Evolutionary conservation across 208 protist species (phyloP), one percentile per base, ranked within the genome.

Genomic region (Trypanosomatidae sp.): DNA sequence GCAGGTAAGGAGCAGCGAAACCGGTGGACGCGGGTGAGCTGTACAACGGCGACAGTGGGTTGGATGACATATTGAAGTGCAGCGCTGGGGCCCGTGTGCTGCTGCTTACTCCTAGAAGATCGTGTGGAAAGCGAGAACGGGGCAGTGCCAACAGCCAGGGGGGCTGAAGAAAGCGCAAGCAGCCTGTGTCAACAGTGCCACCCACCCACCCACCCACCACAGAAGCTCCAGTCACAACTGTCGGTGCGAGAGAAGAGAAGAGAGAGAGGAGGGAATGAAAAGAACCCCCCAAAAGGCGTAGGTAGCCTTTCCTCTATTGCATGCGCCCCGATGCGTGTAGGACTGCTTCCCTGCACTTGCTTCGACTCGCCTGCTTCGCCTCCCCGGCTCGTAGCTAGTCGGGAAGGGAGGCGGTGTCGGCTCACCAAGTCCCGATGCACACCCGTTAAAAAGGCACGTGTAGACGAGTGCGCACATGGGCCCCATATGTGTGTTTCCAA

Each of bases 1-100:
- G 80, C 39, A 87, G 55, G 52, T 82, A 89, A 10, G 65, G 58
- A 0, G 59, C 69, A 2, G 70, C 65, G 36, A 74, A 78, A 53
- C 73, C 66, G 17, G 65, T 74, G 9, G 72, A 71, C 8, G 70
- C 72, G 8, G 75, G 68, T 47, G 66, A 78, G 68, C 67, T 76
- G 58, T 77, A 69, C 47, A 79, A 53, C 46, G 72, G 65, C 10
- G 76, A 76, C 13, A 66, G 70, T 5, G 76, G 71, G 22, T 69
- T 81, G 0, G 76, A 75, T 17, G 71, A 68, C 76, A 81, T 81
- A 3, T 7, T 44, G 33, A 9, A 13, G 39, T 5, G 60, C 39
- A 30, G 8, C 60, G 60, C 60, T 47, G 9, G 22, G 39, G 25
- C 22, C 33, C 39, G 28, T 46, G 36, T 46, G 39, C 39, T 49